Evolutionary conservation across 192 early-diverging fungal species (phyloP), one percentile per base, ranked within the genome.

Genomic region (Coemansia sp.): DNA sequence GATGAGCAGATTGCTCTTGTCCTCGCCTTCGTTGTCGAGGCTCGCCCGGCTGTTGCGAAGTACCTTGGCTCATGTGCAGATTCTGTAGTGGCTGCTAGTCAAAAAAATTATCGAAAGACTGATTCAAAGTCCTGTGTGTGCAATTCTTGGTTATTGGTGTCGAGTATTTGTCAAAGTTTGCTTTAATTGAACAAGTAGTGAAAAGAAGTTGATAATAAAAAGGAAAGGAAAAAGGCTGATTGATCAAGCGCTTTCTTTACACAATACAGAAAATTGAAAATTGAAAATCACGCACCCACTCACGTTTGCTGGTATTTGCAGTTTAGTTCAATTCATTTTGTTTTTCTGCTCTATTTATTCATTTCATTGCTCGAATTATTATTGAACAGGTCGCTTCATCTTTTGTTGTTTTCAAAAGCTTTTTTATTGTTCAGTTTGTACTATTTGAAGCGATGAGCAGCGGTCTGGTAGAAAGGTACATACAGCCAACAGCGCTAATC

Each of bases 391-490:
- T 28, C 16, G 12, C 11, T 22, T 52, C 51, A 52, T 52, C 28
- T 52, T 22, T 52, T 22, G 10, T 29, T 29, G 12, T 11, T 28
- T 25, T 29, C 7, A 22, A 20, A 17, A 50, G 7, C 11, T 52
- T 20, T 25, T 25, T 8, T 52, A 28, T 20, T 7, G 7, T 28
- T 29, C 5, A 7, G 16, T 45, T 20, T 28, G 28, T 29, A 28
- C 25, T 30, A 31, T 54, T 45, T n/a, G 60, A 52, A 18, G 63
- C 28, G 63, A 81, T 75, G 78, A 64, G 69, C 54, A 60, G 73
- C 59, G 69, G 68, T 25, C 59, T 81, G 60, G 56, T 62, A 52
- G 78, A 81, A 34, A 63, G 61, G 68, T 69, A 63, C 34, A 50
- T 34, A 25, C 5, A 2, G 29, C 18, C 1, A 22, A 7, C 16